Percentiles rank a stretch among this genome's conserved stretches.
Evolutionary conservation across 1,284 basidiomycete species (phyloP).

Genomic region (Rhodotorula sp.): DNA sequence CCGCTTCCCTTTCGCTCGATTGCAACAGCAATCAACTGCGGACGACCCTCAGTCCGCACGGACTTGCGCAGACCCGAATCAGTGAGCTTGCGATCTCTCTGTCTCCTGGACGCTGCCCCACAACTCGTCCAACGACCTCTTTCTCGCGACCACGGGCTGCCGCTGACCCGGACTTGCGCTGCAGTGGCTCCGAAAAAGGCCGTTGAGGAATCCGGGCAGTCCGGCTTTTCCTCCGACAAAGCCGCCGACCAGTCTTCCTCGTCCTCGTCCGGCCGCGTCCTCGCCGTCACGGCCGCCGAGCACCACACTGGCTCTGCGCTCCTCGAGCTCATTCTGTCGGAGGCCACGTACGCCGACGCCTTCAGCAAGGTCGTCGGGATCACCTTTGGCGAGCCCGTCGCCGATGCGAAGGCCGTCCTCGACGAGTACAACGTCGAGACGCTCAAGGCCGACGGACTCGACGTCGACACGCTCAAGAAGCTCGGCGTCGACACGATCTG

Average conservation of each 20-base stretch:
- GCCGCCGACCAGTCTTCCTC: no score
- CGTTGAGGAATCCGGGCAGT: neutral
- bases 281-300: slow-evolving; percentile 9
- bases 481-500: slow-evolving; percentile 18
- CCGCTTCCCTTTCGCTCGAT: no score
- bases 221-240: no score
- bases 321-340: slow-evolving; percentile 13
- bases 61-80: no score
- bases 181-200: neutral
- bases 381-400: slow-evolving; percentile 13
- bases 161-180: neutral
- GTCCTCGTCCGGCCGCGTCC: neutral
- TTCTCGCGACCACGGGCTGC: no score
- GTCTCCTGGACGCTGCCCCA: no score
- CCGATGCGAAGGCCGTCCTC: slow-evolving; percentile 4
- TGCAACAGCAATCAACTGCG: no score
- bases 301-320: slow-evolving; percentile 13
- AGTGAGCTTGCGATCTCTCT: no score
- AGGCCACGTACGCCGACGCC: neutral
- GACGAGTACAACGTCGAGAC: slow-evolving; percentile 12
- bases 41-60: no score
- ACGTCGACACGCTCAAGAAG: slow-evolving; percentile 9
- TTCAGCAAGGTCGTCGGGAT: slow-evolving; percentile 16
- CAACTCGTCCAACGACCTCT: no score
- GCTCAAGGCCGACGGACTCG: neutral